Percentiles rank a stretch among this genome's conserved stretches.
These are phyloP conservation scores for Boletus rubroflammeus DNA, from an alignment of 768 basidiomycete species.

Conservation along the genomic window DNA sequence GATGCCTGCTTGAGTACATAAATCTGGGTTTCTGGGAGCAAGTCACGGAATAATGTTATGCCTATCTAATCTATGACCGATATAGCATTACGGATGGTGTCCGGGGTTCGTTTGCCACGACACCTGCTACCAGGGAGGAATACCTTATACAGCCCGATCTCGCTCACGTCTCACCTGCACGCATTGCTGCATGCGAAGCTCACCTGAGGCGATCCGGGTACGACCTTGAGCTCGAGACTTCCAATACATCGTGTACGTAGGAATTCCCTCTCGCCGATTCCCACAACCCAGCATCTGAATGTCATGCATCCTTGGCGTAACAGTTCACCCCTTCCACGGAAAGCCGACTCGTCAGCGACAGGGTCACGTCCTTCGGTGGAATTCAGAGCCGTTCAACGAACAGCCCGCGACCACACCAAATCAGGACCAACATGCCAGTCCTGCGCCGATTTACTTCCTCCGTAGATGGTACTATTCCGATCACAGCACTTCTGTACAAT, in stretches of 20 bases:
- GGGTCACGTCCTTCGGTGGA: conserved; percentile 9
- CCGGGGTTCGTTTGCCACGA: conserved; percentile 18
- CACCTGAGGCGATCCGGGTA: conserved; percentile 17
- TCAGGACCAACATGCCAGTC: conserved; percentile 37
- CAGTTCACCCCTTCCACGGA: not conserved
- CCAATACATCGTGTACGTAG: conserved; percentile 10
- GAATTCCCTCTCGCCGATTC: conserved; percentile 3
- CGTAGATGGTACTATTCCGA: conserved; percentile 76
- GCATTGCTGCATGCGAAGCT: conserved; percentile 15
- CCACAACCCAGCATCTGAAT: conserved; percentile 3
- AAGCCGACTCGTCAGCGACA: conserved; percentile 8
- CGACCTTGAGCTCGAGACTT: conserved; percentile 3
- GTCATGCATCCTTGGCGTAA: conserved; percentile 1
- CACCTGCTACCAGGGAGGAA: not conserved
- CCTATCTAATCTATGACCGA: no score
- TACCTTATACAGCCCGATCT: not conserved
- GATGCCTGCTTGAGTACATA: conserved; percentile 1
- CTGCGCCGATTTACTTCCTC: conserved; percentile 51
- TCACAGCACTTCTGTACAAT: conserved; percentile 69
- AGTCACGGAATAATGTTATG: not conserved
- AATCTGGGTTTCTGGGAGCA: not conserved
- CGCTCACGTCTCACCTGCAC: conserved; percentile 6
- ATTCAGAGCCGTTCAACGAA: conserved; percentile 1
- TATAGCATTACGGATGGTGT: no score
- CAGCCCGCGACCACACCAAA: not conserved